Percentiles rank a stretch among this genome's conserved stretches.
Evolutionary conservation across 202 grass and related monocot genomes (phyloP).

Genomic region (Setaria italica): DNA sequence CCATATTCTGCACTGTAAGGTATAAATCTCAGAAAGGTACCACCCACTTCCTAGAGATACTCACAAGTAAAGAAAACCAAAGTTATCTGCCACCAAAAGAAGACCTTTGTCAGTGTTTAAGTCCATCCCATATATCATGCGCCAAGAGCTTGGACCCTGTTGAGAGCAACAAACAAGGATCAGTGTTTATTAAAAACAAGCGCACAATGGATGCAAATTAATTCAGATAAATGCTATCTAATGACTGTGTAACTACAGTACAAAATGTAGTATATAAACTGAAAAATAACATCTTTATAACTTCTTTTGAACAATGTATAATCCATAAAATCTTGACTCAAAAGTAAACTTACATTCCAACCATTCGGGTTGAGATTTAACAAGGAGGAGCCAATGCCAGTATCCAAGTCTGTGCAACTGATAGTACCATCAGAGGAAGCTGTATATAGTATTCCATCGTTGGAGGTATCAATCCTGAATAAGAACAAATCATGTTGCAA

Average conservation of each 20-base stretch:
- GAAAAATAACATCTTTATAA: background rate
- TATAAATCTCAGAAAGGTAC: constrained; percentile 26
- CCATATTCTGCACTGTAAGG: constrained; percentile 10
- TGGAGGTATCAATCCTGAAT: constrained; percentile 65
- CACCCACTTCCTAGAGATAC: constrained; percentile 20
- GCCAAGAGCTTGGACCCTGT: constrained; percentile 85
- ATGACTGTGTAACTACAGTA: constrained; percentile 16
- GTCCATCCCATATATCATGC: constrained; percentile 98
- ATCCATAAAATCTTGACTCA: constrained; percentile 14
- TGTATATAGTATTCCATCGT: constrained; percentile 82
- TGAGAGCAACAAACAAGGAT: constrained; percentile 30
- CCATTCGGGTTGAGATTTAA: constrained; percentile 92
- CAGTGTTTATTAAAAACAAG: background rate
- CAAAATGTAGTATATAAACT: background rate
- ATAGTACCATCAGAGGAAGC: constrained; percentile 93
- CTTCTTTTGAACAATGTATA: background rate
- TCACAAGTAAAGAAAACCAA: constrained; percentile 96
- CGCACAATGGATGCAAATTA: background rate
- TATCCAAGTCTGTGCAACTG: constrained; percentile 80
- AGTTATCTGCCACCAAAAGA: constrained; percentile 95
- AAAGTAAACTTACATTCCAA: constrained; percentile 76
- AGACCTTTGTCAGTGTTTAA: constrained; percentile 79
- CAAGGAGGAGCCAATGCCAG: constrained; percentile 73
- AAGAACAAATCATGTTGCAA: constrained; percentile 27
- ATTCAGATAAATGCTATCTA: constrained; percentile 10